A percentile compares a stretch with the other conserved stretches of the same genome.
These are phyloP conservation scores for Phytopythium mirpurense DNA, from an alignment of 352 stramenopile genomes.

Conservation along the genomic window DNA sequence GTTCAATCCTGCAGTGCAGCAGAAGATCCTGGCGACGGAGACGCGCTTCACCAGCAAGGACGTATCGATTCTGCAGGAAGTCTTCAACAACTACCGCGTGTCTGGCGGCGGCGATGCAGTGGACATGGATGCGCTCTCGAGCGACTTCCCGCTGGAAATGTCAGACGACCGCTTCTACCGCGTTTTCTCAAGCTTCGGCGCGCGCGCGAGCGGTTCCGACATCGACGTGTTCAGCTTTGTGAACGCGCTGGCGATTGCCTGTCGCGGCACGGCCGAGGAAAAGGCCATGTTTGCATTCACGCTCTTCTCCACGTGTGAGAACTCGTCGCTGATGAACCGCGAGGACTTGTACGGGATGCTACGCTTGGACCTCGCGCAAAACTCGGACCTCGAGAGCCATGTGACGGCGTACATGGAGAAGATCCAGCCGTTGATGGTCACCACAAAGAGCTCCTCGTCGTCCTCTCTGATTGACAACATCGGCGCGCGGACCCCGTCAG, in stretches of 20 bases:
- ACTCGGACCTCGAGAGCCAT: constrained; percentile 56
- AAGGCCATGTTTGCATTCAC: constrained; percentile 80
- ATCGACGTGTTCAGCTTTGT: constrained; percentile 89
- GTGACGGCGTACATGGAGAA: constrained; percentile 66
- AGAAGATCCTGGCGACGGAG: constrained; percentile 84
- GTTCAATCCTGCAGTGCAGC: constrained; percentile 84
- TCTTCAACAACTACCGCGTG: constrained; percentile 79
- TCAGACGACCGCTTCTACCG: constrained; percentile 70
- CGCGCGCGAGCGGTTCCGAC: constrained; percentile 67
- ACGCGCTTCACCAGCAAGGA: constrained; percentile 79
- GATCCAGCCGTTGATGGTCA: constrained; percentile 36
- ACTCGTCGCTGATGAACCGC: constrained; percentile 54
- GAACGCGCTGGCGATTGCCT: constrained; percentile 70
- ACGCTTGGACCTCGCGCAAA: constrained; percentile 74
- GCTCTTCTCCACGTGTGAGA: constrained; percentile 56
- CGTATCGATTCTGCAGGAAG: constrained; percentile 74
- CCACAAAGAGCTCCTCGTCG: constrained; percentile 44
- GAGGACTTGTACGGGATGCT: constrained; percentile 85
- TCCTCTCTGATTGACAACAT: constrained; percentile 48
- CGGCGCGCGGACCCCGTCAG: constrained; percentile 55
- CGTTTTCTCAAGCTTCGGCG: constrained; percentile 77
- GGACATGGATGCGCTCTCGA: constrained; percentile 71
- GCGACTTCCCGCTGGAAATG: constrained; percentile 83
- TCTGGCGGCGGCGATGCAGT: constrained; percentile 62
- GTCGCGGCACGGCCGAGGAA: constrained; percentile 59